phyloP scores from a whole-genome alignment of 2,329 filamentous ascomycete species.

The Trichoderma sp. region DNA sequence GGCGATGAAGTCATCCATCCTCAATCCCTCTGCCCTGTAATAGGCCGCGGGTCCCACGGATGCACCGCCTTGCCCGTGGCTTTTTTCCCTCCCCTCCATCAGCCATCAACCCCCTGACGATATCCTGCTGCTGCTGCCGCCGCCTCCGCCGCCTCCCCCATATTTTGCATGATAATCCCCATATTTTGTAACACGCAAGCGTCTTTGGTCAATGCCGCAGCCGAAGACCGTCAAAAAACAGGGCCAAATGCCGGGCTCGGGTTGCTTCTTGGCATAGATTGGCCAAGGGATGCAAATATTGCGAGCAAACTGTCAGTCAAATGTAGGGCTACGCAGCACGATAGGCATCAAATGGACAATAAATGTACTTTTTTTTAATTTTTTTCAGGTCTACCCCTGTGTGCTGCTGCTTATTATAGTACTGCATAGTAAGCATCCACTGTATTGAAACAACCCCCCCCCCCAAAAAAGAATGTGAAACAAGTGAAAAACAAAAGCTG shows the following conservation, averaged over 20 bases:
- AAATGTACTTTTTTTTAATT: not conserved
- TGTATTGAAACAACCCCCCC: not conserved
- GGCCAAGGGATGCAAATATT: not conserved
- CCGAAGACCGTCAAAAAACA: not conserved
- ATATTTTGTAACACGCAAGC: constrained; percentile 18
- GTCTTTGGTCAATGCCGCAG: constrained; percentile 12
- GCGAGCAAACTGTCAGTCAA: not conserved
- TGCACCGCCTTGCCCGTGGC: constrained; percentile 18
- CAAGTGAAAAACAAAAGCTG: constrained; percentile 16
- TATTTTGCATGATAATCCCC: constrained; percentile 22
- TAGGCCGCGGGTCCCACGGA: constrained; percentile 19
- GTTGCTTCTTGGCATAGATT: not conserved
- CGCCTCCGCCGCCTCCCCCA: constrained; percentile 16
- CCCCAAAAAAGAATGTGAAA: not conserved
- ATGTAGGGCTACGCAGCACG: not conserved
- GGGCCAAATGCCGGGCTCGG: constrained; percentile 11
- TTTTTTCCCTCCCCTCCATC: constrained; percentile 6
- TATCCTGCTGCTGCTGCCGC: not conserved
- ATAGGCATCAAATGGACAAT: not conserved
- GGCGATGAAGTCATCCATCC: constrained; percentile 22
- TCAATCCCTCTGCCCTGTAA: not conserved
- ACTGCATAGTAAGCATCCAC: not conserved
- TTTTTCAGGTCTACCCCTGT: not conserved
- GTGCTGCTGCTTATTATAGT: constrained; percentile 19
- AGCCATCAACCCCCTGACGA: constrained; percentile 12